Percentiles rank a stretch among this genome's conserved stretches.
Conservation (phyloP, 805 yeast species). For the Spathaspora sp. region DNA sequence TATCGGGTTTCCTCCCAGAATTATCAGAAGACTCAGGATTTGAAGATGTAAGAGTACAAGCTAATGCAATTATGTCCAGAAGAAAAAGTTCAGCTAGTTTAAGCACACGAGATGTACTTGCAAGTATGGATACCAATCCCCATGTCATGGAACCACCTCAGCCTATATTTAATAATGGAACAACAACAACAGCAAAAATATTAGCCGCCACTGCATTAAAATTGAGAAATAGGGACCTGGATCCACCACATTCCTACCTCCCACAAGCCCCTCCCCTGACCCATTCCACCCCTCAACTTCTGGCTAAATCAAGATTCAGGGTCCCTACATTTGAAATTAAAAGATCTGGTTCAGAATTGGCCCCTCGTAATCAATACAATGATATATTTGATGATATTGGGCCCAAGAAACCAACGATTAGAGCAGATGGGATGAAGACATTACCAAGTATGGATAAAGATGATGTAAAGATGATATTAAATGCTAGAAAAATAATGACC, state of each 20-base stretch:
- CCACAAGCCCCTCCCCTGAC: background rate
- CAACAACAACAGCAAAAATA: slow-evolving; percentile 4
- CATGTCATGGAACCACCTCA: slow-evolving; percentile 14
- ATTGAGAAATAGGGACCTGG: background rate
- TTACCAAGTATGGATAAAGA: slow-evolving; percentile 47
- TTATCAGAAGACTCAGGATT: slow-evolving; percentile 47
- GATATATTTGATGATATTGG: slow-evolving; percentile 33
- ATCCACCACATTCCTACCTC: background rate
- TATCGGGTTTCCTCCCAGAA: slow-evolving; percentile 44
- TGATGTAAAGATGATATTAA: slow-evolving; percentile 39
- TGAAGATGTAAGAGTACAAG: slow-evolving; percentile 34
- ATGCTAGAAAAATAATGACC: slow-evolving; percentile 33
- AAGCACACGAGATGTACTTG: slow-evolving; percentile 26
- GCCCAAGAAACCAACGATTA: slow-evolving; percentile 29
- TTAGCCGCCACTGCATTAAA: background rate
- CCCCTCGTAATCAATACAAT: slow-evolving; percentile 36
- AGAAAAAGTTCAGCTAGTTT: slow-evolving; percentile 15
- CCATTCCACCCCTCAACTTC: background rate
- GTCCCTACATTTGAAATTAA: slow-evolving; percentile 43
- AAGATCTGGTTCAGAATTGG: slow-evolving; percentile 28
- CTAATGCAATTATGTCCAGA: slow-evolving; percentile 10
- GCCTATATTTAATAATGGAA: slow-evolving; percentile 2
- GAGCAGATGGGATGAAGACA: slow-evolving; percentile 44
- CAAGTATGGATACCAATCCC: slow-evolving; percentile 18
- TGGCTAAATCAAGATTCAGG: slow-evolving; percentile 25